phyloP scores from a whole-genome alignment of 2,329 filamentous ascomycete species.

The Ophiocordyceps camponoti-leonardi region DNA sequence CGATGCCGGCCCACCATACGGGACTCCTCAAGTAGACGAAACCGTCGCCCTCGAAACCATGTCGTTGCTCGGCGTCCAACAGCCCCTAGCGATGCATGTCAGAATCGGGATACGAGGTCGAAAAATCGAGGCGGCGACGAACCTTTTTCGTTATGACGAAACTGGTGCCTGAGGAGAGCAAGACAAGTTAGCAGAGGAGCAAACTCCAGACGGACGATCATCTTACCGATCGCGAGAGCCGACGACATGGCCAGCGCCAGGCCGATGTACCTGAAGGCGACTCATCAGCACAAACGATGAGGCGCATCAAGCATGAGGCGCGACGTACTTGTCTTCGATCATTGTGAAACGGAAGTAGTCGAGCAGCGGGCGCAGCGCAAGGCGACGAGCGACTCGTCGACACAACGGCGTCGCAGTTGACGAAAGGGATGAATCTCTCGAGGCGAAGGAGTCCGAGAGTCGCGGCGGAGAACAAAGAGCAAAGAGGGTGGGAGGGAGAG shows the following conservation, averaged over 20 bases:
- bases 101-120: not conserved
- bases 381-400: conserved; percentile 2
- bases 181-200: not conserved
- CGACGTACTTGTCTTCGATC: conserved; percentile 22
- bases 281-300: conserved; percentile 4
- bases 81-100: conserved; percentile 44
- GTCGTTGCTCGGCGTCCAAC: conserved; percentile 74
- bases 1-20: conserved; percentile 94
- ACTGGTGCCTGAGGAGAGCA: conserved; percentile 51
- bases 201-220: conserved; percentile 13
- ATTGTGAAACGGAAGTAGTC: conserved; percentile 7
- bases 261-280: conserved; percentile 48
- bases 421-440: not conserved
- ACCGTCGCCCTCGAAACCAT: conserved; percentile 94
- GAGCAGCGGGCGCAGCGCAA: not conserved
- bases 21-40: conserved; percentile 88
- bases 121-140: conserved; percentile 8
- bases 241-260: conserved; percentile 58
- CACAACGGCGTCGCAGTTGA: conserved; percentile 3
- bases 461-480: not conserved
- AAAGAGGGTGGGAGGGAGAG: not conserved
- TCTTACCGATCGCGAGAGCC: conserved; percentile 54
- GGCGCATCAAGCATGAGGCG: not conserved
- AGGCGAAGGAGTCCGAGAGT: not conserved
- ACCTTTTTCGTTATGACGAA: conserved; percentile 99